Evolutionary conservation across 345 rosid species (phyloP), one percentile per base, ranked within the genome.

Genomic region (Hibiscus tridactylites): DNA sequence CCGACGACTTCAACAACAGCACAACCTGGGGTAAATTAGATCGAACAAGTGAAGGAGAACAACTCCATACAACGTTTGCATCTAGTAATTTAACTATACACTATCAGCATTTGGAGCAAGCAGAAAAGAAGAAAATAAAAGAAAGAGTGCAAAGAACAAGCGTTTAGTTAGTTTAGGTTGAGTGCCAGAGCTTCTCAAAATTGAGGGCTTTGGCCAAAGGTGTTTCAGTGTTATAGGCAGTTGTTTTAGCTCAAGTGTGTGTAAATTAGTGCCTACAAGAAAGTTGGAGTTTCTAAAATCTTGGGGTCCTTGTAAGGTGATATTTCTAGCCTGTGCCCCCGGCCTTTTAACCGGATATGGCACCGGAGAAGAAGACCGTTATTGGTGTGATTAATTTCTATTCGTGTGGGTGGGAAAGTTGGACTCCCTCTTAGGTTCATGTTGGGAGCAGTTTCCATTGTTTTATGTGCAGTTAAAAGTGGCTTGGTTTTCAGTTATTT

Each of bases 141-240:
- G 46, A 58, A 59, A 44, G 58, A 58, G 65, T 59, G 28, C 66
- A 71, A 16, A 71, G 66, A 50, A 28, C 9, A 62, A 46, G 61
- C 56, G 65, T 72, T 61, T 61, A 50, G 35, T 47, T 60, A 61
- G 49, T 31, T 61, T 61, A 61, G 68, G 60, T 29, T 61, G 31
- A 49, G 68, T 61, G 74, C 74, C 60, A 46, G 39, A 72, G 75
- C 59, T 8, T 72, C 63, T 31, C 68, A 44, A 72, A 42, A 72
- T 6, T 68, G 29, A 46, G 44, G 56, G 67, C 67, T 47, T 28
- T 72, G 68, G 74, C 68, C 11, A 46, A 60, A 50, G 31, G 33
- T 44, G 60, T 60, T 39, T 13, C 9, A 24, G 24, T 70, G 60
- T 1, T 46, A 15, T 29, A 72, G 75, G 75, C 13, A 72, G 67